These are phyloP conservation scores for Tricladium varicosporioides DNA, from an alignment of 2,329 filamentous ascomycete genomes.

Conservation along the genomic window DNA sequence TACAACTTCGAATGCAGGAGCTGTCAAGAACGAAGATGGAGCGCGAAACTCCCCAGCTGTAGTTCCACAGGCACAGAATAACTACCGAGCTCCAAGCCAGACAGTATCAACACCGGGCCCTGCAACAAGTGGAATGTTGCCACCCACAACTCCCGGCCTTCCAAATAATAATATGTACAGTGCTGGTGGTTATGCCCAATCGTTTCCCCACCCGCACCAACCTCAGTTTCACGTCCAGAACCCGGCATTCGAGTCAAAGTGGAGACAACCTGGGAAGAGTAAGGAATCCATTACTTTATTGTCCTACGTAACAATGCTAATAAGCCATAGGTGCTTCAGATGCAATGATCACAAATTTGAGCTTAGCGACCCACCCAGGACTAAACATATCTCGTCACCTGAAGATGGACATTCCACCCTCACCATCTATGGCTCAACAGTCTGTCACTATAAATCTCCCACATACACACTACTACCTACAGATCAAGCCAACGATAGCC, in stretches of 20 bases:
- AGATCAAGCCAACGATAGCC: constrained; percentile 66
- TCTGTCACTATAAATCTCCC: constrained; percentile 71
- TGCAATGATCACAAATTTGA: constrained; percentile 66
- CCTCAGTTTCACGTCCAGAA: constrained; percentile 31
- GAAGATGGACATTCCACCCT: constrained; percentile 62
- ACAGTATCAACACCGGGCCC: constrained; percentile 27
- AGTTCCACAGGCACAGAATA: constrained; percentile 17
- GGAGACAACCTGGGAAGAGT: constrained; percentile 47
- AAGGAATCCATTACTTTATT: constrained; percentile 24
- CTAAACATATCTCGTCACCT: constrained; percentile 61
- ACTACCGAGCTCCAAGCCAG: constrained; percentile 41
- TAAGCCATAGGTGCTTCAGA: constrained; percentile 49
- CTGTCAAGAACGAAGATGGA: constrained; percentile 39
- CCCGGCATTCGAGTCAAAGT: constrained; percentile 41
- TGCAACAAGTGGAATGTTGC: constrained; percentile 28
- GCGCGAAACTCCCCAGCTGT: constrained; percentile 32
- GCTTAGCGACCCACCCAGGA: constrained; percentile 65
- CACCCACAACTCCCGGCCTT: constrained; percentile 29
- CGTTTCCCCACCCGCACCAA: constrained; percentile 33
- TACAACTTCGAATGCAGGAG: constrained; percentile 30
- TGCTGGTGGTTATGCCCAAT: constrained; percentile 29
- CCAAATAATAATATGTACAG: constrained; percentile 20
- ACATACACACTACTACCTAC: constrained; percentile 64
- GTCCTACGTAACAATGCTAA: constrained; percentile 20
- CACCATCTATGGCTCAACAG: constrained; percentile 64